phyloP scores from a whole-genome alignment of 805 yeast species.

The Candida namnaoensis region DNA sequence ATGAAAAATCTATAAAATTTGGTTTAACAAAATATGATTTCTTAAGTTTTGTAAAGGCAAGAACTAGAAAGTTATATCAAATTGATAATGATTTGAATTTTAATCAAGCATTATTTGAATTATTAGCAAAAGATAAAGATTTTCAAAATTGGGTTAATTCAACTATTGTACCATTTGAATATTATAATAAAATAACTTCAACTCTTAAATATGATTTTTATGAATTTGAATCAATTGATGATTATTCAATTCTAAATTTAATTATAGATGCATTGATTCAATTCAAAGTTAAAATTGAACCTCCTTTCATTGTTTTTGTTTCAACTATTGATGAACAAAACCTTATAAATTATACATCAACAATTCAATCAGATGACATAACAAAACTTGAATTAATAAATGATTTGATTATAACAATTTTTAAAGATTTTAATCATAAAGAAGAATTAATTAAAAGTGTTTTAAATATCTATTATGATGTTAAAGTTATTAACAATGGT shows the following conservation, averaged over 20 bases:
- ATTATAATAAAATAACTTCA: constrained; percentile 11
- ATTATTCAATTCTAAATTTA: constrained; percentile 7
- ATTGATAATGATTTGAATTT: constrained; percentile 1
- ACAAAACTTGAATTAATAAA: background rate
- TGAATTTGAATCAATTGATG: constrained; percentile 14
- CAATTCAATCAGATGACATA: background rate
- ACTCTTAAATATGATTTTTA: constrained; percentile 6
- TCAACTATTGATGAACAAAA: background rate
- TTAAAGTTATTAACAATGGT: no score
- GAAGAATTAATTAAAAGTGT: background rate
- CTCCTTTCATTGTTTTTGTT: background rate
- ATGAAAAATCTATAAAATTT: background rate
- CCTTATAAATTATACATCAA: background rate
- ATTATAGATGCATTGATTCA: constrained; percentile 5
- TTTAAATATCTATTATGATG: background rate
- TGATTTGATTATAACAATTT: background rate
- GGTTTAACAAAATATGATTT: background rate
- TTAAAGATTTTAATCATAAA: background rate
- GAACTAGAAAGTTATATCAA: constrained; percentile 2
- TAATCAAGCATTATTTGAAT: constrained; percentile 16
- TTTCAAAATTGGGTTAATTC: constrained; percentile 19
- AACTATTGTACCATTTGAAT: constrained; percentile 19
- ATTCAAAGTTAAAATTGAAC: background rate
- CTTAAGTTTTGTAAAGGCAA: constrained; percentile 4
- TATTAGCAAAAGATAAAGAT: constrained; percentile 1